Conservation (phyloP, 371 early-diverging fungal genomes). For the Mortierella sp. region DNA sequence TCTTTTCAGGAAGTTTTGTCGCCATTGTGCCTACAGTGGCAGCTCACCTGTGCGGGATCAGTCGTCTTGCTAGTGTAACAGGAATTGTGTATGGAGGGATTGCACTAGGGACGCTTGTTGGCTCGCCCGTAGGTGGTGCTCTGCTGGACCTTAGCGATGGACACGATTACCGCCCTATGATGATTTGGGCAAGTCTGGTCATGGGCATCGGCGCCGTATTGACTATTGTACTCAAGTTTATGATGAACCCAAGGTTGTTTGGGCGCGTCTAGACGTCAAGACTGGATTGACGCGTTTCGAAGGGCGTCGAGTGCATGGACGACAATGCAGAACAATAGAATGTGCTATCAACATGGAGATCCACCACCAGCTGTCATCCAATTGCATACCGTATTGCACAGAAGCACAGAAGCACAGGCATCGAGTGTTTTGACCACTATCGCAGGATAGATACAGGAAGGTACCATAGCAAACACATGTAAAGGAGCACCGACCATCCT, state of each 20-base stretch:
- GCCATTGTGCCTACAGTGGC: constrained; percentile 63
- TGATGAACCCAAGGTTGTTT: constrained; percentile 33
- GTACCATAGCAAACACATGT: too few species aligned
- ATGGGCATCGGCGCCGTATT: constrained; percentile 26
- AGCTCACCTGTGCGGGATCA: constrained; percentile 58
- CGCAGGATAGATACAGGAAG: too few species aligned
- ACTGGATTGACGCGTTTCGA: background rate
- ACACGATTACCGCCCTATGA: constrained; percentile 28
- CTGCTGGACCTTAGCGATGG: constrained; percentile 52
- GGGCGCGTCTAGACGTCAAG: constrained; percentile 18
- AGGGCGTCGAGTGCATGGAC: too few species aligned
- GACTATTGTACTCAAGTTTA: constrained; percentile 27
- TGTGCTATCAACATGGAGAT: too few species aligned
- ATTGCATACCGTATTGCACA: too few species aligned
- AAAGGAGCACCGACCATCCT: too few species aligned
- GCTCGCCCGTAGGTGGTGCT: constrained; percentile 67
- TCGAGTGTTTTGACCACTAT: too few species aligned
- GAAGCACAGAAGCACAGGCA: too few species aligned
- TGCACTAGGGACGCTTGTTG: constrained; percentile 58
- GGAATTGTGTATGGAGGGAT: constrained; percentile 57
- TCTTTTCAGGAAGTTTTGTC: constrained; percentile 60
- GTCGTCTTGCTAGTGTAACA: constrained; percentile 56
- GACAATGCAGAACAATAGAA: too few species aligned
- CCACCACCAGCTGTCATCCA: too few species aligned
- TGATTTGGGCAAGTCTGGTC: constrained; percentile 35